phyloP scores from a whole-genome alignment of 495 filamentous ascomycete genomes.

The Daldinia bambusicola region DNA sequence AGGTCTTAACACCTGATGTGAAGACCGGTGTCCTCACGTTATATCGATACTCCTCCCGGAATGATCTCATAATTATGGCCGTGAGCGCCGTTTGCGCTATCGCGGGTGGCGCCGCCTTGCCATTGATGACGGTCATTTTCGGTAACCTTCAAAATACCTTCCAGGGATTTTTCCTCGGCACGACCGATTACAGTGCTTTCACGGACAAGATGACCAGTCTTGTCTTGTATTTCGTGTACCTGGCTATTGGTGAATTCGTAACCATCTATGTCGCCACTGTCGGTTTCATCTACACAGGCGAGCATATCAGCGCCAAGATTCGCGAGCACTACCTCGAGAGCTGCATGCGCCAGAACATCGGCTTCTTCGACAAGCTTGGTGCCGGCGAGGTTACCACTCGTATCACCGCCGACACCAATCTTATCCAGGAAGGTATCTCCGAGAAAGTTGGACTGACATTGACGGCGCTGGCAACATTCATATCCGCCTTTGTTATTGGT shows the following conservation, averaged over 20 bases:
- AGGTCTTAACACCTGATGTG: slow-evolving; percentile 74
- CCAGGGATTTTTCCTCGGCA: slow-evolving; percentile 66
- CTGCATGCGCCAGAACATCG: slow-evolving; percentile 90
- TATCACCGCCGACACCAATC: slow-evolving; percentile 89
- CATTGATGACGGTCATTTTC: slow-evolving; percentile 89
- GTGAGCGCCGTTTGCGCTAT: slow-evolving; percentile 75
- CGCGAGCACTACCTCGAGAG: slow-evolving; percentile 83
- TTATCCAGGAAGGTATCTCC: slow-evolving; percentile 88
- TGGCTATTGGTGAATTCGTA: slow-evolving; percentile 86
- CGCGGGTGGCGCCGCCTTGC: slow-evolving; percentile 80
- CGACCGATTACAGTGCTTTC: slow-evolving; percentile 64
- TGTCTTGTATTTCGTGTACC: slow-evolving; percentile 89
- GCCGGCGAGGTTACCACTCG: slow-evolving; percentile 93
- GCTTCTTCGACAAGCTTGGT: slow-evolving; percentile 90
- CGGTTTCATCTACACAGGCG: slow-evolving; percentile 93
- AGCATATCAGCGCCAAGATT: slow-evolving; percentile 86
- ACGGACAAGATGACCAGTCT: slow-evolving; percentile 67
- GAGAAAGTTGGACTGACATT: slow-evolving; percentile 85
- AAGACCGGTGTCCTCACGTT: slow-evolving; percentile 73
- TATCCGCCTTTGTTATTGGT: slow-evolving; percentile 88
- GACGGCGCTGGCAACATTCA: slow-evolving; percentile 77
- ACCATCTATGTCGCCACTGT: slow-evolving; percentile 84
- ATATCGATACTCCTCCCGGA: slow-evolving; percentile 81
- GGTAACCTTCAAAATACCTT: slow-evolving; percentile 80
- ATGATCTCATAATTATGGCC: slow-evolving; percentile 77